Conservation (phyloP, 768 basidiomycete species). For the Termitomyces sp. region DNA sequence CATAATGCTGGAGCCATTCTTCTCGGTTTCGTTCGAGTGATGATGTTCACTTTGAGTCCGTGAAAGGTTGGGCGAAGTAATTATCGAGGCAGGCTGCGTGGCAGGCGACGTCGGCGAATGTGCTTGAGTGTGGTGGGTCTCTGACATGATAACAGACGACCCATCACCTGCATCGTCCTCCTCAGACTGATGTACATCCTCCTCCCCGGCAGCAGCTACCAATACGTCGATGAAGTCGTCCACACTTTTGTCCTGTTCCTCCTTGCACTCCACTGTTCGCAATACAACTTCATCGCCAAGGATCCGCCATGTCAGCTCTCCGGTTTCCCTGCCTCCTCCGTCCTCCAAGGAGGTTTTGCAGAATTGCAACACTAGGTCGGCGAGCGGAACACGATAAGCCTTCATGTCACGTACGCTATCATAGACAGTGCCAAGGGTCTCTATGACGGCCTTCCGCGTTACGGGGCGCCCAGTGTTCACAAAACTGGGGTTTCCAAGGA, state of each 20-base stretch:
- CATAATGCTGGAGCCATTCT: slow-evolving; percentile 40
- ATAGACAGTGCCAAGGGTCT: slow-evolving; percentile 54
- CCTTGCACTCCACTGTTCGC: slow-evolving; percentile 40
- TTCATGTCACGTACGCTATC: slow-evolving; percentile 69
- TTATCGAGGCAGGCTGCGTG: slow-evolving; percentile 19
- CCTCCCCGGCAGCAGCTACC: slow-evolving; percentile 32
- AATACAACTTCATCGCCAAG: slow-evolving; percentile 68
- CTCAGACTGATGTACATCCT: slow-evolving; percentile 22
- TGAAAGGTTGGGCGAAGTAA: slow-evolving; percentile 52
- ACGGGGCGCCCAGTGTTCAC: slow-evolving; percentile 40
- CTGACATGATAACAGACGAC: slow-evolving; percentile 34
- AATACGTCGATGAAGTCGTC: slow-evolving; percentile 38
- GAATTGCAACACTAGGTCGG: slow-evolving; percentile 52
- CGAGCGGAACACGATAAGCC: slow-evolving; percentile 52
- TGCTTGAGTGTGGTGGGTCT: slow-evolving; percentile 34
- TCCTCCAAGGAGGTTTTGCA: slow-evolving; percentile 23
- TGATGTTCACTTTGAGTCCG: slow-evolving; percentile 57
- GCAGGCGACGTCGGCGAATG: slow-evolving; percentile 20
- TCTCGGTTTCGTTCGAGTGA: slow-evolving; percentile 34
- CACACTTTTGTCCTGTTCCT: slow-evolving; percentile 20
- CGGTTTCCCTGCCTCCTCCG: slow-evolving; percentile 31
- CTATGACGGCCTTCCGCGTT: slow-evolving; percentile 56
- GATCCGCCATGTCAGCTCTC: slow-evolving; percentile 51
- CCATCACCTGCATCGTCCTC: slow-evolving; percentile 44
- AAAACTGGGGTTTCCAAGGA: slow-evolving; percentile 49